Evolutionary conservation across 169 alveolate genomes (phyloP), one percentile per base, ranked within the genome.

Genomic region (Amoebophrya sp.): DNA sequence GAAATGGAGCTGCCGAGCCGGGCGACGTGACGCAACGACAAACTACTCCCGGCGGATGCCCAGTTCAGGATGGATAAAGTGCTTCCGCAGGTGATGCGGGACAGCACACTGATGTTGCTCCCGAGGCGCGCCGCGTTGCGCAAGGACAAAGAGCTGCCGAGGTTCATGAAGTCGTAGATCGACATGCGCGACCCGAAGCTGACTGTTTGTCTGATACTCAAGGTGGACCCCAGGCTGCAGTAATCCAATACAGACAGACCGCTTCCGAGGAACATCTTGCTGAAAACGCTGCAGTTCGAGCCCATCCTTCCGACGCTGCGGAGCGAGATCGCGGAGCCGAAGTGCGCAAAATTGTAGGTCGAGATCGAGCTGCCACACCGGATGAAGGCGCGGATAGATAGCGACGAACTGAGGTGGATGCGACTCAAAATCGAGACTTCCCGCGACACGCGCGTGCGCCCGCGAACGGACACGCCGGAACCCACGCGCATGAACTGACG

Each of bases 121-220:
- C 53, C 35, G 32, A 88, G 40, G 32, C 90, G 90, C 23, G 54
- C 90, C 40, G 32, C 14, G 47, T n/a, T 33, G 32, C 90, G 35
- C 47, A 88, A 12, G 29, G 90, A 88, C 90, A 88, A 18, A 29
- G 90, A 35, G 91, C 77, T 40, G 40, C 91, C 91, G 77, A 89
- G 39, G 18, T 23, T 12, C 39, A n/a, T 29, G 35, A 23, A 23
- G 77, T 89, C 91, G 38, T 25, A 14, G 41, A 88, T 40, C n/a
- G 54, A 35, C 32, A 88, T 88, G 53, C 53, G n/a, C 32, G 53
- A 33, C 23, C 90, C 90, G 25, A 88, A 40, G 53, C 90, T 32
- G 2, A n/a, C 29, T 12, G 90, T 23, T 3, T 33, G 40, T n/a
- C 90, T 33, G 54, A 88, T 40, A 0, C 40, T 25, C 40, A 88